phyloP scores from a whole-genome alignment of 1,284 basidiomycete genomes.

The Ceratobasidium theobromae region DNA sequence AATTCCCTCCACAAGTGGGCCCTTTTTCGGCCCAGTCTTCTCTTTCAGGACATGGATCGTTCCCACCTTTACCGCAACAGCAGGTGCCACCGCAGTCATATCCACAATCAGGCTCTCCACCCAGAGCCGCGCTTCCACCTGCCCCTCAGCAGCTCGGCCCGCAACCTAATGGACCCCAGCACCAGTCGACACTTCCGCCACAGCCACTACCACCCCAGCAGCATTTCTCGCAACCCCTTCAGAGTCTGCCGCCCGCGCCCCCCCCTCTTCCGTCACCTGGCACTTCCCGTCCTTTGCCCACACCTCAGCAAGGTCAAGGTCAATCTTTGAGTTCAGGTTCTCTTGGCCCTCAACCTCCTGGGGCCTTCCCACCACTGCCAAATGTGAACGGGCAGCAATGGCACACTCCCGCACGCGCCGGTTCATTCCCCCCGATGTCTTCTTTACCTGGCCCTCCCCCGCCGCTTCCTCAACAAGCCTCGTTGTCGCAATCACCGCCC shows the following conservation, averaged over 20 bases:
- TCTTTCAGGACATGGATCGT: slow-evolving; percentile 37
- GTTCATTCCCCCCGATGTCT: slow-evolving; percentile 39
- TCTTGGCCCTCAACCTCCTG: slow-evolving; percentile 38
- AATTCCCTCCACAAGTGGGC: slow-evolving; percentile 5
- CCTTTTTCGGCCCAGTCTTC: slow-evolving; percentile 34
- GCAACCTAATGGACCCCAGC: slow-evolving; percentile 20
- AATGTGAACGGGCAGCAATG: slow-evolving; percentile 38
- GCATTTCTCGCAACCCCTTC: slow-evolving; percentile 23
- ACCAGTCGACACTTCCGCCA: slow-evolving; percentile 22
- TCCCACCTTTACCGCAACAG: slow-evolving; percentile 42
- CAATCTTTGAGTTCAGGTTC: background rate
- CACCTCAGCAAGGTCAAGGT: slow-evolving; percentile 17
- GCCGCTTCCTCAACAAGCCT: slow-evolving; percentile 39
- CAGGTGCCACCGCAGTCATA: slow-evolving; percentile 38
- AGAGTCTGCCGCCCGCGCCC: slow-evolving; percentile 36
- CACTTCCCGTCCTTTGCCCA: slow-evolving; percentile 37
- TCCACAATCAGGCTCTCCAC: slow-evolving; percentile 21
- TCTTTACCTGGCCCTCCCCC: slow-evolving; percentile 34
- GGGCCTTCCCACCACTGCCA: slow-evolving; percentile 39
- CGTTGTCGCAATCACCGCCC: slow-evolving; percentile 33
- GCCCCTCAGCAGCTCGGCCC: slow-evolving; percentile 17
- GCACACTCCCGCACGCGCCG: slow-evolving; percentile 38
- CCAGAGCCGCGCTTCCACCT: slow-evolving; percentile 15
- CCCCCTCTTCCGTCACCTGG: slow-evolving; percentile 40
- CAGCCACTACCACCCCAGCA: slow-evolving; percentile 30